A percentile compares a stretch with the other conserved stretches of the same genome.
These are phyloP conservation scores for Epicoccum sorghinum DNA, from an alignment of 2,329 filamentous ascomycete genomes.

Conservation along the genomic window DNA sequence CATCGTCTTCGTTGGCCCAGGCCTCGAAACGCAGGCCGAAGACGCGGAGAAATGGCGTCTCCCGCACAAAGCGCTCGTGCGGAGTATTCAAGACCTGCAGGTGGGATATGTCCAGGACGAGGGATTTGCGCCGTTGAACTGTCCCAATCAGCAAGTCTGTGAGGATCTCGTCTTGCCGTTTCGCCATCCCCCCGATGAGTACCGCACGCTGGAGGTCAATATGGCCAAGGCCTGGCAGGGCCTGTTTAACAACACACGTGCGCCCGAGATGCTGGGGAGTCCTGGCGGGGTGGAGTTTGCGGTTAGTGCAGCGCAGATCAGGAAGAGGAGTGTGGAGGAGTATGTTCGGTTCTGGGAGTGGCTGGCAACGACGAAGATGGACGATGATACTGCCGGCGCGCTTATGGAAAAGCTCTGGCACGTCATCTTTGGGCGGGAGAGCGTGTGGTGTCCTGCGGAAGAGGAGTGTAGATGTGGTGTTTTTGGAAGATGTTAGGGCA, in stretches of 20 bases:
- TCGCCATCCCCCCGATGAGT: conserved; percentile 25
- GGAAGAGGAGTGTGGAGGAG: conserved; percentile 32
- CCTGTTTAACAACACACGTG: conserved; percentile 46
- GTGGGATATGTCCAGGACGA: conserved; percentile 44
- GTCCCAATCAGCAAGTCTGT: conserved; percentile 45
- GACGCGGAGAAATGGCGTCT: background rate
- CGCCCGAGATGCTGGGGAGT: conserved; percentile 52
- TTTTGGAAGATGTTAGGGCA: conserved; percentile 22
- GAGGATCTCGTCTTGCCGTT: conserved; percentile 43
- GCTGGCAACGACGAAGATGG: conserved; percentile 32
- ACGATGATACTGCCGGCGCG: conserved; percentile 33
- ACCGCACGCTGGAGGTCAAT: conserved; percentile 31
- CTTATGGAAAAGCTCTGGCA: conserved; percentile 38
- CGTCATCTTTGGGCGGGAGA: conserved; percentile 30
- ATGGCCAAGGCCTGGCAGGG: conserved; percentile 50
- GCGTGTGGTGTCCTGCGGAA: conserved; percentile 31
- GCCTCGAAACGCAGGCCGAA: background rate
- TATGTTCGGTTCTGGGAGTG: conserved; percentile 37
- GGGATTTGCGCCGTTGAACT: conserved; percentile 51
- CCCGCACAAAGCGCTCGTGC: background rate
- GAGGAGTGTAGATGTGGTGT: conserved; percentile 34
- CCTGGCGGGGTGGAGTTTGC: conserved; percentile 52
- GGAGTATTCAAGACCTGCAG: conserved; percentile 35
- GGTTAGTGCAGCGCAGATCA: conserved; percentile 37
- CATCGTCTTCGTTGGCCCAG: conserved; percentile 28